Evolutionary conservation across 306 rosid genomes (phyloP), one percentile per base, ranked within the genome.

Genomic region (Cucurbita argyrosperma): DNA sequence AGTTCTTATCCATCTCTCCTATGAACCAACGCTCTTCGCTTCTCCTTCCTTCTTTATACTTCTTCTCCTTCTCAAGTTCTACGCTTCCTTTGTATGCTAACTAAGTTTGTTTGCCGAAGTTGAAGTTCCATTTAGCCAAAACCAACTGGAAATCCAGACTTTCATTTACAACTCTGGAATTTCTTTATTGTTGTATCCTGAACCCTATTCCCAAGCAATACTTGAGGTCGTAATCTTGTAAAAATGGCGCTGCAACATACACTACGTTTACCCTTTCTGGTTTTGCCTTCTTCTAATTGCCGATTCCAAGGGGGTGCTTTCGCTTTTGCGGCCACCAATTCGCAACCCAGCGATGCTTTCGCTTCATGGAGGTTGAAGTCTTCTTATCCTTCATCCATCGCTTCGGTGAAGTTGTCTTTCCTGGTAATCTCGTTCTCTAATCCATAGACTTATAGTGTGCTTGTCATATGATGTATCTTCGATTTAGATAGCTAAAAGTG

Each of bases 211-310:
- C 3, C 16, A n/a, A 64, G 10, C 35, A 39, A 42, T 64, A 16
- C 4, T n/a, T 18, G 35, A 64, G 35, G 4, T 40, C 9, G 4
- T n/a, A 64, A 19, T 19, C 12, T 40, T 64, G 72, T 65, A 65
- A 56, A 65, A 77, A 90, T 90, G 96, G 82, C 85, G 47, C 84
- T 86, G 13, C 87, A 53, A 43, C 74, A 75, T 54, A 23, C 81
- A 59, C 15, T 78, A 21, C 40, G 71, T 23, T 66, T 80, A 56
- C 84, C 82, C 4, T 80, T 55, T 65, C 78, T 57, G 74, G 42
- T 45, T 71, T 74, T 80, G 16, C 77, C 88, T n/a, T 51, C 65
- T 12, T 54, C 79, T 47, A 61, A 67, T 7, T 73, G 42, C 78
- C 79, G 80, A 46, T 71, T 72, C 52, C 37, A 70, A 64, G 5